Evolutionary conservation across 106 monocot species (phyloP), one percentile per base, ranked within the genome.

Genomic region (Acorus calamus): DNA sequence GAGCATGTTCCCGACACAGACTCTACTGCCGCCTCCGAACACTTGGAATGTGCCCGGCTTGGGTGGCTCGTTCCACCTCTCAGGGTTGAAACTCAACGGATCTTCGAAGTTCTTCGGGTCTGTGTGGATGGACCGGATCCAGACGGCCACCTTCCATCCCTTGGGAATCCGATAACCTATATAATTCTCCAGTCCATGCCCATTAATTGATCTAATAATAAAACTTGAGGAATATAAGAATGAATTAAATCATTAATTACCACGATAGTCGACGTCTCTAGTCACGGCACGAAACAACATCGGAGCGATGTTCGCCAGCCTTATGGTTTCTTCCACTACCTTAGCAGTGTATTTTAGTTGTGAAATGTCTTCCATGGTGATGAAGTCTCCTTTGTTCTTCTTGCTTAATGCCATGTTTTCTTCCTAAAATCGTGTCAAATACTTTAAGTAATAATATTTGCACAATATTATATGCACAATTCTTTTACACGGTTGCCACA

Each of bases 291-390:
- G 67, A 42, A 46, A 58, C 42, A 54, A 7, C 3, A 6, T 49
- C 2, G 28, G 42, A 0, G 74, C 12, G 10, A 68, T 62, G 42
- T 74, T 74, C 8, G 49, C 68, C 4, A 68, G 6, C 56, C 74
- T 54, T 62, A 74, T 68, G 0, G 74, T 68, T 62, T 74, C 74
- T 62, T 74, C 68, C 45, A 68, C 74, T 9, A 74, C 74, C 68
- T 74, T 65, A 4, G 65, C 49, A 8, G 72, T 65, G 6, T 73
- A 73, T 55, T 64, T 65, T 56, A 59, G 14, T 44, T 56, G 47
- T 6, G 55, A 49, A 41, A 63, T 64, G 8, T 65, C 65, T 2
- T 65, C 72, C 48, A 59, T 4, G 3, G 72, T 65, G 10, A 73
- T 58, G 11, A 65, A 73, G 43, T 52, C 64, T 4, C 57, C 72